Conservation (phyloP, 805 yeast species). For the Wickerhamia fluorescens region DNA sequence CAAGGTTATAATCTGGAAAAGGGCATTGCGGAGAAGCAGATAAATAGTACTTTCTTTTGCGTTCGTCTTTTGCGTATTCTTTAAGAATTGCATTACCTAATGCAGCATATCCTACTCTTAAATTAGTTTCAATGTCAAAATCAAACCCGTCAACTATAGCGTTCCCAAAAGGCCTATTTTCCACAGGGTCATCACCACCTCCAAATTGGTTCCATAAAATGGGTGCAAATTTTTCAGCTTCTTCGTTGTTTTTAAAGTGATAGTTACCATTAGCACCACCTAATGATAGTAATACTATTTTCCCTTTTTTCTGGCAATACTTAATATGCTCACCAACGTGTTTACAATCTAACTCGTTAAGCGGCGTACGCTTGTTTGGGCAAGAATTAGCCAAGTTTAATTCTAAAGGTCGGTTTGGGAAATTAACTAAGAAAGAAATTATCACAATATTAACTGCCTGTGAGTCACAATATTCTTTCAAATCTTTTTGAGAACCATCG, state of each 20-base stretch:
- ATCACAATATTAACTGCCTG: constrained; percentile 65
- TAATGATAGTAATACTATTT: constrained; percentile 65
- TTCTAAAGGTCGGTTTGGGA: constrained; percentile 34
- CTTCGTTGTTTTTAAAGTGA: constrained; percentile 33
- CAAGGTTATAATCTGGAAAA: constrained; percentile 31
- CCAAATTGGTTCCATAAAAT: constrained; percentile 36
- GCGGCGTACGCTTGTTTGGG: no score
- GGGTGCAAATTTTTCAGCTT: constrained; percentile 51
- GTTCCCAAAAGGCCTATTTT: constrained; percentile 7
- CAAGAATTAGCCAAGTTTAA: background rate
- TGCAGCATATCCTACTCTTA: constrained; percentile 24
- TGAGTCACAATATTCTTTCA: constrained; percentile 53
- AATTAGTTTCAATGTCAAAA: constrained; percentile 19
- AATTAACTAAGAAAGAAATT: constrained; percentile 61
- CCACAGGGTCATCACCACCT: constrained; percentile 10
- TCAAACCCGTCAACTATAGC: constrained; percentile 28
- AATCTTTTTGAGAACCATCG: constrained; percentile 20
- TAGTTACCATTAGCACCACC: constrained; percentile 42
- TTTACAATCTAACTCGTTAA: constrained; percentile 11
- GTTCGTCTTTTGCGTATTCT: constrained; percentile 20
- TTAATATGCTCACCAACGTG: constrained; percentile 51
- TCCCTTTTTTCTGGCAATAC: constrained; percentile 66
- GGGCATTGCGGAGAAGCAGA: constrained; percentile 36
- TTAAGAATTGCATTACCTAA: constrained; percentile 16
- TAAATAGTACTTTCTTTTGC: constrained; percentile 50